A percentile compares a stretch with the other conserved stretches of the same genome.
Evolutionary conservation across 345 rosid species (phyloP).

Genomic region (Syzygium aromaticum): DNA sequence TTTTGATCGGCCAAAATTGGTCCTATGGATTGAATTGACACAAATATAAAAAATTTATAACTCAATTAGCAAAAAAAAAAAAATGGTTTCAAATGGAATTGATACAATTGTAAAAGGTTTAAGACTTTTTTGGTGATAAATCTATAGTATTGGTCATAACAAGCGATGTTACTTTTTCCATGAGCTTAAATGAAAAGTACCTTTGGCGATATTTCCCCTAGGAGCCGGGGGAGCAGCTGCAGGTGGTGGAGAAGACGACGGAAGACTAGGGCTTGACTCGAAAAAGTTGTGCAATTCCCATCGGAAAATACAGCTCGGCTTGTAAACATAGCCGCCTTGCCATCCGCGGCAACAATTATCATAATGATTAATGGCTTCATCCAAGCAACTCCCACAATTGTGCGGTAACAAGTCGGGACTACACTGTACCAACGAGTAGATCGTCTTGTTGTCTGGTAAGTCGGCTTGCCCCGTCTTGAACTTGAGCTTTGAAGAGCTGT

Average conservation of each 20-base stretch:
- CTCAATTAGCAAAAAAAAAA: too few species aligned
- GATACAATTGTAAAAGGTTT: too few species aligned
- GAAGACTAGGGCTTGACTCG: conserved; percentile 8
- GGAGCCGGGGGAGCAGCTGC: too few species aligned
- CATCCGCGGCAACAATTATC: conserved; percentile 7
- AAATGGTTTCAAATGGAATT: too few species aligned
- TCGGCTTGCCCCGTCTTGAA: conserved; percentile 20
- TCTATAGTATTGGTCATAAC: too few species aligned
- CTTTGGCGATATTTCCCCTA: too few species aligned
- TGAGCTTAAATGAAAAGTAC: too few species aligned
- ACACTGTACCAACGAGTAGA: conserved; percentile 41
- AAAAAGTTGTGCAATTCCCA: conserved; percentile 42
- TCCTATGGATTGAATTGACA: too few species aligned
- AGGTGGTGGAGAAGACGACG: not conserved
- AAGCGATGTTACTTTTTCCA: too few species aligned
- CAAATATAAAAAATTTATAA: too few species aligned
- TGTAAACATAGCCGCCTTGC: conserved; percentile 26
- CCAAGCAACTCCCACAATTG: conserved; percentile 24
- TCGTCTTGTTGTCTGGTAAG: conserved; percentile 2
- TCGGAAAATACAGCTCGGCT: conserved; percentile 40
- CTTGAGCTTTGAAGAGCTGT: conserved; percentile 18
- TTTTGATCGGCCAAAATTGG: too few species aligned
- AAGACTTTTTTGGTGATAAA: too few species aligned
- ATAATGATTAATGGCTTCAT: not conserved
- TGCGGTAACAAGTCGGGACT: conserved; percentile 38